Evolutionary conservation across 345 rosid genomes (phyloP).

Genomic region (sweet orange (Citrus sinensis)): DVS_A1.0 CM039161.1:16208001-16208500

Average conservation of each 20-base stretch:
- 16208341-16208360: background rate
- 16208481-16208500: background rate
- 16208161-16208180: background rate
- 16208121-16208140: background rate
- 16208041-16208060: background rate
- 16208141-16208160: background rate
- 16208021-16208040: background rate
- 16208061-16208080: background rate
- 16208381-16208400: background rate
- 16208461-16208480: background rate
- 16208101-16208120: background rate
- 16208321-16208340: background rate
- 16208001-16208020: background rate
- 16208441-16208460: background rate
- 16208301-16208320: background rate
- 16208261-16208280: background rate
- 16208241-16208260: background rate
- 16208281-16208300: background rate
- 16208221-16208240: background rate
- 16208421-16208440: no score
- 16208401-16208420: background rate
- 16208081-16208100: background rate
- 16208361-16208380: no score
- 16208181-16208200: background rate
- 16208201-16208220: background rate